Evolutionary conservation across 1,284 basidiomycete genomes (phyloP), one percentile per base, ranked within the genome.

Genomic region (Fomitopsis schrenkii): DNA sequence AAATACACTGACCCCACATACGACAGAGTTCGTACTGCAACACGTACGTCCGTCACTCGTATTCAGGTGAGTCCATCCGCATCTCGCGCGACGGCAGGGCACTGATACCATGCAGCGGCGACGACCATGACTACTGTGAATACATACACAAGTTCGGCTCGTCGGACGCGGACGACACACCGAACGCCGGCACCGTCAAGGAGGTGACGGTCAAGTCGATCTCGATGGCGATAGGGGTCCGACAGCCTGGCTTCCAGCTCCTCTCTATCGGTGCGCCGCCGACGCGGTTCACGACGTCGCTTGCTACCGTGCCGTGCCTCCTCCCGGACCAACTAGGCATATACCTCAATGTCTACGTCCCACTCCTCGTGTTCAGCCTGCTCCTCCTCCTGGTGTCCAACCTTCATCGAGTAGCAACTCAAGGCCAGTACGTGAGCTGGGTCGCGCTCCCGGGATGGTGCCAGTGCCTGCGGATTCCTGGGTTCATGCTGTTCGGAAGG

Each of bases 41-140:
- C 75, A 69, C 22, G 68, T 85, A 26, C 72, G 78, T 38, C 87
- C 86, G 5, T 68, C 70, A 3, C 64, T 84, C 15, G 76, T 87
- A 22, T 84, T 84, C 69, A 83, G 80, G 81, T 83, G 65, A 62
- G 71, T 61, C 10, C 36, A 17, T 56, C 38, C 60, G 22, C 12
- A 10, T 58, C n/a, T 19, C 1, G 30, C 5, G 45, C 19, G 30
- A 3, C 5, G 46, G 35, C 44, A 50, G 5, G 36, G 48, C 15
- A 35, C 36, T 41, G 41, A 40, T 5, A 42, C 44, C 22, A 10
- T 14, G 38, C 60, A 85, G 84, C 64, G 86, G 84, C 4, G 86
- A 89, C 68, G 86, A 88, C 70, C 86, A 87, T 68, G 87, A 89
- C 69, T 85, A 86, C 65, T 88, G 87, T 72, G 82, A 85, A 56